Evolutionary conservation across 1,139 yeast species (phyloP).

Genomic region (Saccharomycopsis crataegensis): DNA sequence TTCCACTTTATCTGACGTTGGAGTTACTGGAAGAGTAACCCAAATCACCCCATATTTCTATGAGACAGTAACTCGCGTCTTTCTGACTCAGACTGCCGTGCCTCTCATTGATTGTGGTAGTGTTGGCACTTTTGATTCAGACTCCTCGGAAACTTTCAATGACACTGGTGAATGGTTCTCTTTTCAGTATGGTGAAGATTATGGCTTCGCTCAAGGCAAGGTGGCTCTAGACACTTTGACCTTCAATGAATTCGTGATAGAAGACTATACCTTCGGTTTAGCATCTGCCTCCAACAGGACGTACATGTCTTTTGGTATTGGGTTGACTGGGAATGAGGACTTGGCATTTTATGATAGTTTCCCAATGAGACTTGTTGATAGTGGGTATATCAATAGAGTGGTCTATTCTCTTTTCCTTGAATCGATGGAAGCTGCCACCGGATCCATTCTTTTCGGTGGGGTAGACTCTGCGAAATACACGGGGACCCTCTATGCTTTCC

Average conservation of each 20-base stretch:
- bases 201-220: conserved; percentile 55
- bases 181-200: conserved; percentile 56
- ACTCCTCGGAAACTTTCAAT: conserved; percentile 36
- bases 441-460: conserved; percentile 50
- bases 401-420: conserved; percentile 50
- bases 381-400: conserved; percentile 43
- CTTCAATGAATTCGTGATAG: conserved; percentile 38
- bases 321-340: conserved; percentile 46
- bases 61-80: no score
- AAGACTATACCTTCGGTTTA: conserved; percentile 47
- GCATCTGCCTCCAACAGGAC: conserved; percentile 46
- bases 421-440: conserved; percentile 31
- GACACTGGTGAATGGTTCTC: conserved; percentile 37
- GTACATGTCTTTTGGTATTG: conserved; percentile 58
- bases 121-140: conserved; percentile 40
- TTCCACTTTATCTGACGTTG: not conserved
- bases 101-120: conserved; percentile 31
- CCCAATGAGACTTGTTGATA: conserved; percentile 46
- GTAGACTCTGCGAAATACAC: conserved; percentile 45
- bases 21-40: conserved; percentile 16
- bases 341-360: conserved; percentile 46
- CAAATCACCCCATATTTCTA: no score
- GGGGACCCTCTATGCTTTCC: conserved; percentile 40
- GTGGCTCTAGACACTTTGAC: conserved; percentile 55
- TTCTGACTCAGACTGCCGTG: not conserved